Evolutionary conservation across 2,329 filamentous ascomycete genomes (phyloP).

Genomic region (Botrytis elliptica): DNA sequence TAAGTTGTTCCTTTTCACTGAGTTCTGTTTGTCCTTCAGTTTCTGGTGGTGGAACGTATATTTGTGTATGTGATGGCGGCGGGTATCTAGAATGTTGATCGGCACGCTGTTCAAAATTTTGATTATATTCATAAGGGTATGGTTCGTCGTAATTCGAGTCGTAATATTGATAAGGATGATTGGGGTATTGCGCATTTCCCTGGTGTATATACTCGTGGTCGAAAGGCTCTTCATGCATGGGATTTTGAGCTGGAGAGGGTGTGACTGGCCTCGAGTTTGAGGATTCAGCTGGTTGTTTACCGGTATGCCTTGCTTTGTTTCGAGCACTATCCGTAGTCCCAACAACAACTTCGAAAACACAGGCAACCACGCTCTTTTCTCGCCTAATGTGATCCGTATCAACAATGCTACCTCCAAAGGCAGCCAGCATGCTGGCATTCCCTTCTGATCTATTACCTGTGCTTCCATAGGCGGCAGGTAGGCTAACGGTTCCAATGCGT

Average conservation of each 20-base stretch:
- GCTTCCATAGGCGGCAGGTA: constrained; percentile 31
- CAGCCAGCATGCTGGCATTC: constrained; percentile 45
- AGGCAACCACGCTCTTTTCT: constrained; percentile 88
- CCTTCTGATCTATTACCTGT: constrained; percentile 39
- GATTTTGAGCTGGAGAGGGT: constrained; percentile 26
- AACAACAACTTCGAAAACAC: constrained; percentile 81
- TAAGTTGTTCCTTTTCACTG: constrained; percentile 79
- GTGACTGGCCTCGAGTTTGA: constrained; percentile 26
- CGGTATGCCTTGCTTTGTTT: constrained; percentile 34
- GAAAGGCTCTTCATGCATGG: constrained; percentile 30
- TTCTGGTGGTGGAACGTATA: constrained; percentile 60
- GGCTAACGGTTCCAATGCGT: constrained; percentile 34
- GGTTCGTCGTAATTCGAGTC: constrained; percentile 37
- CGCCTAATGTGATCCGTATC: constrained; percentile 84
- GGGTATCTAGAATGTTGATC: constrained; percentile 36
- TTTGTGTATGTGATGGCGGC: constrained; percentile 42
- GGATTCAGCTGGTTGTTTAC: constrained; percentile 28
- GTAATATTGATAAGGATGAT: constrained; percentile 39
- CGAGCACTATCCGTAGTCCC: constrained; percentile 74
- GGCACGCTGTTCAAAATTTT: constrained; percentile 37
- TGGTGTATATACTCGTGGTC: constrained; percentile 19
- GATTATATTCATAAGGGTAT: constrained; percentile 36
- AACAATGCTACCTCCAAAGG: constrained; percentile 68
- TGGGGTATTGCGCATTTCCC: constrained; percentile 28
- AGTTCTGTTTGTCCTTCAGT: constrained; percentile 59